Evolutionary conservation across 805 yeast genomes (phyloP).

Genomic region (Spencermartinsiella europaea): DNA sequence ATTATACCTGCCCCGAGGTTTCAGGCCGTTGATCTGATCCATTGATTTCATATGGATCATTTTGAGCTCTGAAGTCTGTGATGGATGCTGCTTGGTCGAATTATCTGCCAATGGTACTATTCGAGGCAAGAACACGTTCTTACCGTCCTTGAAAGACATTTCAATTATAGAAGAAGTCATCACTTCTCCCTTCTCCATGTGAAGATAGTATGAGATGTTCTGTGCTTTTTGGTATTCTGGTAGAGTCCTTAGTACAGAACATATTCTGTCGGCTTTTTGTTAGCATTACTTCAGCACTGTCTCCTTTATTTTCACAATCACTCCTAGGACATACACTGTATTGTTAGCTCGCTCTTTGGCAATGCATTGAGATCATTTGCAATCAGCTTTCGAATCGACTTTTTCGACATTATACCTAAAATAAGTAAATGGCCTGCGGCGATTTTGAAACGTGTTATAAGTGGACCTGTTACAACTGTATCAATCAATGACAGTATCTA

Average conservation of each 20-base stretch:
- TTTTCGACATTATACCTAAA: neutral
- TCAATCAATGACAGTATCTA: no score
- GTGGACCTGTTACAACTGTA: no score
- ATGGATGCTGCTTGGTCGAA: slow-evolving; percentile 28
- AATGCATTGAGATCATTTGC: neutral
- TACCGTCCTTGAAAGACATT: slow-evolving; percentile 45
- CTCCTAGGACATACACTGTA: neutral
- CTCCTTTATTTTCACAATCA: no score
- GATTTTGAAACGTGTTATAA: no score
- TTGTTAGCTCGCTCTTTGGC: neutral
- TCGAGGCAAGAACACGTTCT: slow-evolving; percentile 38
- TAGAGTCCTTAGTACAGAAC: slow-evolving; percentile 20
- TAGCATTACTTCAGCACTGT: neutral
- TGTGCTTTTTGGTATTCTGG: slow-evolving; percentile 41
- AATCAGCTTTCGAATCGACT: neutral
- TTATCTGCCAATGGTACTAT: slow-evolving; percentile 49
- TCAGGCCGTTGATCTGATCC: slow-evolving; percentile 41
- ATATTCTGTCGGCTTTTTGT: slow-evolving; percentile 6
- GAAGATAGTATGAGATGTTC: slow-evolving; percentile 64
- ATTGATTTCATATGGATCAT: slow-evolving; percentile 48
- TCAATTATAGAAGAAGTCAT: slow-evolving; percentile 53
- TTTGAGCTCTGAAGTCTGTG: slow-evolving; percentile 42
- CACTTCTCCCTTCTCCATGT: slow-evolving; percentile 68
- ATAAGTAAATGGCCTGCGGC: no score
- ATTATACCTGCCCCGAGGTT: slow-evolving; percentile 64